Conservation (phyloP, 148 eudicot species). For the Fagopyrum tataricum region DNA sequence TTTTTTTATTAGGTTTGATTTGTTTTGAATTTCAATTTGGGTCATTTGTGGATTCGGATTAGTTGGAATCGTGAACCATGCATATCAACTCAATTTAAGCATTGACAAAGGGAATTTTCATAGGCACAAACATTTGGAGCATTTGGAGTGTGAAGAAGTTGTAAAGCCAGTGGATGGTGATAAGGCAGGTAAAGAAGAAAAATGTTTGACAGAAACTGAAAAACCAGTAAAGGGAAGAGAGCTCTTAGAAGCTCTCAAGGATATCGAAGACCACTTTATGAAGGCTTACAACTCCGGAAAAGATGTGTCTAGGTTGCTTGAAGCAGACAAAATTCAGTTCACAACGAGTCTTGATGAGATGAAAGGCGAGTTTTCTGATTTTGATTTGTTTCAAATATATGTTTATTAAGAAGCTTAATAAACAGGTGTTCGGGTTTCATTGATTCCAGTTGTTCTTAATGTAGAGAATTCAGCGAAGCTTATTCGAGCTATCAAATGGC, state of each 20-base stretch:
- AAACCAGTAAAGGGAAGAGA: conserved; percentile 64
- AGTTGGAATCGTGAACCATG: no score
- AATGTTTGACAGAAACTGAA: conserved; percentile 52
- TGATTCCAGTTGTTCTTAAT: conserved; percentile 11
- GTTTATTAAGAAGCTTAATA: neutral
- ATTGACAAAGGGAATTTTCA: no score
- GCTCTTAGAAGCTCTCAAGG: conserved; percentile 80
- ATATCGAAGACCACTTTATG: conserved; percentile 77
- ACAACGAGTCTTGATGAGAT: conserved; percentile 79
- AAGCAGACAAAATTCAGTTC: conserved; percentile 69
- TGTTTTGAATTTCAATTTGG: no score
- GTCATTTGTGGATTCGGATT: no score
- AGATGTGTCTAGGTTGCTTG: conserved; percentile 73
- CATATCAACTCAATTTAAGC: no score
- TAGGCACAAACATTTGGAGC: no score
- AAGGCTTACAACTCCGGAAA: conserved; percentile 83
- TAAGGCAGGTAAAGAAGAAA: conserved; percentile 25
- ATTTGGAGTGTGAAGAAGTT: conserved; percentile 25
- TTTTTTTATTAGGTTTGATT: no score
- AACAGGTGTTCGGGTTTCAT: no score
- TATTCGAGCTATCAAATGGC: conserved; percentile 73
- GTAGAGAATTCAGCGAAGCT: conserved; percentile 95
- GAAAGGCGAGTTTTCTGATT: conserved; percentile 64
- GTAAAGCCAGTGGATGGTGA: conserved; percentile 26
- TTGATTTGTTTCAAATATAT: neutral